phyloP scores from a whole-genome alignment of 2,329 filamentous ascomycete genomes.

The Pseudogymnoascus sp. region DNA sequence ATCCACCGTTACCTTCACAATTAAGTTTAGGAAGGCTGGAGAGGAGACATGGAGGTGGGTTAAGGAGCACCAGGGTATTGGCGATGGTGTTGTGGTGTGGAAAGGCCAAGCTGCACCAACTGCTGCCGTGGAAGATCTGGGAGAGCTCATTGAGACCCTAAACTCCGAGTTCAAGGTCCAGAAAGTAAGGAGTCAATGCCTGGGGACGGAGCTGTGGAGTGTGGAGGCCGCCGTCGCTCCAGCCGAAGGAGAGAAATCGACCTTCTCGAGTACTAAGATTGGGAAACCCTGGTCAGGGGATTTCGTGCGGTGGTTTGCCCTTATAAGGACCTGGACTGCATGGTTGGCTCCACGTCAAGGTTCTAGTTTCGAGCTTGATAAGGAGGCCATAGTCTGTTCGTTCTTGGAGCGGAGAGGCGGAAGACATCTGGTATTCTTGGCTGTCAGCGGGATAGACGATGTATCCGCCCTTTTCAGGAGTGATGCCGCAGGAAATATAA shows the following conservation, averaged over 20 bases:
- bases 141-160: slow-evolving; percentile 47
- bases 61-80: slow-evolving; percentile 52
- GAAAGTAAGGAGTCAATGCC: slow-evolving; percentile 54
- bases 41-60: slow-evolving; percentile 61
- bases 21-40: slow-evolving; percentile 54
- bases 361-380: slow-evolving; percentile 56
- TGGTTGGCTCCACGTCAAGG: slow-evolving; percentile 91
- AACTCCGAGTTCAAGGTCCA: slow-evolving; percentile 48
- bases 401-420: slow-evolving; percentile 63
- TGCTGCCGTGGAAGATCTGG: slow-evolving; percentile 20
- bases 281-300: slow-evolving; percentile 28
- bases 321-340: slow-evolving; percentile 70
- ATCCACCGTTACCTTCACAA: slow-evolving; percentile 53
- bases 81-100: slow-evolving; percentile 56
- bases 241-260: slow-evolving; percentile 50
- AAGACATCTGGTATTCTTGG: slow-evolving; percentile 67
- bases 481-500: slow-evolving; percentile 55
- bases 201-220: slow-evolving; percentile 63
- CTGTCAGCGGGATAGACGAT: slow-evolving; percentile 65
- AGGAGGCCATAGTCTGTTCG: slow-evolving; percentile 69
- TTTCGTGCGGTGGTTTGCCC: slow-evolving; percentile 58
- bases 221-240: slow-evolving; percentile 48
- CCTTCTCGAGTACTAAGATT: slow-evolving; percentile 35
- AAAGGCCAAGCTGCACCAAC: slow-evolving; percentile 27
- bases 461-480: slow-evolving; percentile 63